Evolutionary conservation across 345 rosid species (phyloP), one percentile per base, ranked within the genome.

Genomic region (Corchorus capsularis): DNA sequence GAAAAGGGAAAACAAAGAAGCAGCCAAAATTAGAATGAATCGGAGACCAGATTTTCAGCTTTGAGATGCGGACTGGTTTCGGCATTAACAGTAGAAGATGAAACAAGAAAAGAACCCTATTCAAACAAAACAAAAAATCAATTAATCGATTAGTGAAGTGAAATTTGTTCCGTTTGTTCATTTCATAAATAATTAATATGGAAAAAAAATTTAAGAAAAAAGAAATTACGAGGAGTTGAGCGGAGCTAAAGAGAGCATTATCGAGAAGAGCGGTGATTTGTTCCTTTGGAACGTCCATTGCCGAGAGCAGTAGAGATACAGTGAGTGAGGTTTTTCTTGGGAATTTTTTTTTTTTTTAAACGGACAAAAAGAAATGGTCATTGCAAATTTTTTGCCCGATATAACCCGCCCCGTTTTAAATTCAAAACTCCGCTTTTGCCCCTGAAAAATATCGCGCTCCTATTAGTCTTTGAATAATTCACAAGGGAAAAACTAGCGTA

Each of bases 271-370:
- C 63, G 16, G 89, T 60, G 82, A 92, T 90, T 75, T 92, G 99
- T 27, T 96, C 98, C 79, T 88, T 91, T 2, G 98, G 89, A 63
- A 91, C 83, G 56, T 96, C 98, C 99, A 96, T 96, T 81, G 62
- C 52, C 67, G 39, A 74, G 72, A 63, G 11, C 60, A 34, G 47
- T 32, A 50, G 22, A 50, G 22, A 69, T 12, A 50, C 73, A 3
- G 73, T 50, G n/a, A 35, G 32, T 50, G n/a, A 35, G 32, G 47
- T 19, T 15, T 49, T 47, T 47, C 8, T 66, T 20, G 32, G 55
- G 56, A 32, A 8, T 50, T 69, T 32, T 49, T 46, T 68, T 8
- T 5, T 16, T 64, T 64, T 39, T 43, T 5, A 2, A 67, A 49
- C 7, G 72, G 72, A 68, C 8, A 27, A 63, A 8, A 64, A 10